Base-by-base conservation (phyloP, 202 grass and related monocot species). In the Brachypodium distachyon region DNA sequence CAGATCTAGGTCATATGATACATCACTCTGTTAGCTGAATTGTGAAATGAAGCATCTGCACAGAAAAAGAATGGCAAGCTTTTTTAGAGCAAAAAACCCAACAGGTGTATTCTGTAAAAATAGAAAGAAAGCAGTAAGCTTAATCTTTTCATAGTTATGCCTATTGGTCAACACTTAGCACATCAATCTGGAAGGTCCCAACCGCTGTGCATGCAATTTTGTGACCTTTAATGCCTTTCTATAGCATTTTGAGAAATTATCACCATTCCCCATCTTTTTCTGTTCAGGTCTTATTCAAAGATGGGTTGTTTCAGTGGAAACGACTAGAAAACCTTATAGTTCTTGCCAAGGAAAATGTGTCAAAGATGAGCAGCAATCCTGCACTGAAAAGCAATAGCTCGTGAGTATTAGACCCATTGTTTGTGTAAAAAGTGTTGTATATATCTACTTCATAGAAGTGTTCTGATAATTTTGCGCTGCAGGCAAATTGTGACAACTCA, bases 251-350 rank as follows among this genome's bases (percentile, higher is more conserved):
- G 1, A 37, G 22, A 39, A 42, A 38, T 68, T 44, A 76, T 2
- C 33, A 60, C 21, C 22, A 14, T 71, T 49, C 2, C n/a, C 46
- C 13, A 49, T 22, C 17, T 64, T 48, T 51, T 78, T 61, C 28
- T 67, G 44, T 67, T 28, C 47, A 98, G 95, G 95, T 98, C 46
- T 58, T 98, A 85, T 98, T 98, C 88, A 95, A 98, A 76, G 95
- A 98, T 82, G 95, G 95, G 26, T 37, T 91, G 66, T 98, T 98
- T 61, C 95, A 98, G 56, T 98, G 95, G 95, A 98, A 98, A 81
- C 82, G 95, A 29, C 89, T 98, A 48, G 91, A 98, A 85, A 98
- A 98, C 69, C 89, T 98, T 80, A 94, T 98, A 74, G 80, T 94
- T 82, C 95, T 97, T 81, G 95, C 95, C 12, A 97, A 97, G 77